Percentiles rank a stretch among this genome's conserved stretches.
Conservation (phyloP, 176 grass and related monocot species). For the Phragmites australis region DNA sequence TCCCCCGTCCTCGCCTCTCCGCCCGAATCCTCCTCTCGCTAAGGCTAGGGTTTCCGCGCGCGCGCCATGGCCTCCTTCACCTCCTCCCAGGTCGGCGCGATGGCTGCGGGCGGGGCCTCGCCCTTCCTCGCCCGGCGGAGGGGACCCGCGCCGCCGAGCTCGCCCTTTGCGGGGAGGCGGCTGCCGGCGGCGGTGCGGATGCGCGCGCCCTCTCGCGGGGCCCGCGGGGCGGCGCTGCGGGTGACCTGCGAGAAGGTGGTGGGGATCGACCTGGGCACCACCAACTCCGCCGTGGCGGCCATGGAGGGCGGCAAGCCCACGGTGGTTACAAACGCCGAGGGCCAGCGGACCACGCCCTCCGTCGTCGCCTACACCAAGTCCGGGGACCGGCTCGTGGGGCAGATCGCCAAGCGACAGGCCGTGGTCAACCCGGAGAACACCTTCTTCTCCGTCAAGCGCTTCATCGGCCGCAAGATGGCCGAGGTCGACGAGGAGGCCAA, state of each 20-base stretch:
- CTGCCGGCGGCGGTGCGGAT: constrained; percentile 21
- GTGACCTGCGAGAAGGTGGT: constrained; percentile 97
- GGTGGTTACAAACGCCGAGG: constrained; percentile 95
- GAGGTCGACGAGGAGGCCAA: constrained; percentile 97
- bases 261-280: constrained; percentile 92
- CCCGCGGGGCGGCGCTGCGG: constrained; percentile 49
- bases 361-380: constrained; percentile 93
- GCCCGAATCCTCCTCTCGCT: not conserved
- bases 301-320: constrained; percentile 99
- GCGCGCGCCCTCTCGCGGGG: constrained; percentile 28
- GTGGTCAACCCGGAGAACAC: constrained; percentile 99
- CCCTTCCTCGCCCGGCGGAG: constrained; percentile 52
- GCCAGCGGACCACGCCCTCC: constrained; percentile 88
- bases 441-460: constrained; percentile 97
- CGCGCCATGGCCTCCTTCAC: constrained; percentile 52
- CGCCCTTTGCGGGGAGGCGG: constrained; percentile 60
- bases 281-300: constrained; percentile 93
- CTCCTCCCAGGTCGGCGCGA: constrained; percentile 52
- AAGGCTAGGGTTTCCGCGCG: constrained; percentile 32
- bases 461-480: constrained; percentile 95
- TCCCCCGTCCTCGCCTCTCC: not conserved
- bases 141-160: constrained; percentile 30
- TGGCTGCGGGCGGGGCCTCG: constrained; percentile 39
- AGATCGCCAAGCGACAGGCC: constrained; percentile 97
- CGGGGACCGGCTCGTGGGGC: constrained; percentile 80